Base-by-base conservation (phyloP, 2,329 filamentous ascomycete species). In the Trichoderma breve region DNA sequence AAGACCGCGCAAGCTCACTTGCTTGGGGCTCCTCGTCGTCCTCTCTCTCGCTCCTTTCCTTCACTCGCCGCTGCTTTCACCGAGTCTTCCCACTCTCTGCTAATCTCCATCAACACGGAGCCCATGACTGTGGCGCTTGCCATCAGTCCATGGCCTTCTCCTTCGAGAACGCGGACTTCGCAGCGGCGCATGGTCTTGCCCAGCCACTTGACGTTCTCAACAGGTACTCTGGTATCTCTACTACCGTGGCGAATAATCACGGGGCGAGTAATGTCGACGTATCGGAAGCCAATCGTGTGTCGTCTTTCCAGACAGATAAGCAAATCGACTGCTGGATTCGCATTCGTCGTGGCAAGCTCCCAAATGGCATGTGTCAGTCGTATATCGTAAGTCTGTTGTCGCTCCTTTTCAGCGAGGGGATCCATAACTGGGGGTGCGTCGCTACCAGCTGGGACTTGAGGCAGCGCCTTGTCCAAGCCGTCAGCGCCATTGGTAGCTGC, bases 111-210 rank as follows among this genome's bases (percentile, higher is more conserved):
- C 43, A 99, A 84, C n/a, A 98, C 92, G 24, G 91, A 90, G 57
- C 94, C 93, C 96, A 99, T 99, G 58, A 98, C 95, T 15, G 86
- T 86, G 0, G 96, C 95, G 75, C 92, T 97, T 1, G 96, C 96
- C 96, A 99, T 99, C 28, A 99, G 84, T 0, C 96, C 95, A 79
- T 99, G 96, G 3, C 95, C 94, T 81, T 99, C 95, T 6, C 93
- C 94, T 75, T 97, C 93, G 3, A 99, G 86, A 6, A 98, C 90
- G 6, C 95, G 87, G 15, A 99, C 93, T 80, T 98, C 96, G 80
- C 95, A 98, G 62, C 93, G 87, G 34, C 93, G 90, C 95, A 99
- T 98, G 55, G 93, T 93, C 81, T 95, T 95, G 72, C 94, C 95
- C 8, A 99, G 87, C 96, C 96, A 99, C 75, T 92, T 89, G 26